phyloP scores from a whole-genome alignment of 306 rosid genomes.

The Trifolium subterraneum region DNA sequence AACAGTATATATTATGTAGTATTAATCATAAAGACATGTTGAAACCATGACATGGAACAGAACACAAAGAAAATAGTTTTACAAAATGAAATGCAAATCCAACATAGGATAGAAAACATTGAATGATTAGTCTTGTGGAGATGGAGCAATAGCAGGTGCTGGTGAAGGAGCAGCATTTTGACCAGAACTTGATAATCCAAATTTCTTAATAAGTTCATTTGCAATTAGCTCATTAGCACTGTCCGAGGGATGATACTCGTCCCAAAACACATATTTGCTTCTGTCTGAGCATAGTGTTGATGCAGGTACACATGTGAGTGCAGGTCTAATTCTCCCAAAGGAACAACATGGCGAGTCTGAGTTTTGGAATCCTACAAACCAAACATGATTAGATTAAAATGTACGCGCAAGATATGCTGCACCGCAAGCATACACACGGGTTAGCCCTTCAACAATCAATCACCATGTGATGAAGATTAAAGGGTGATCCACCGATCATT shows the following conservation, averaged over 20 bases:
- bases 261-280: slow-evolving; percentile 98
- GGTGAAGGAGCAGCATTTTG: slow-evolving; percentile 49
- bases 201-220: slow-evolving; percentile 83
- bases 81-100: slow-evolving; percentile 21
- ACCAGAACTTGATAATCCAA: slow-evolving; percentile 46
- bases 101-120: slow-evolving; percentile 12
- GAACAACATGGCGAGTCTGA: slow-evolving; percentile 90
- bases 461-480: too few relatives aligned
- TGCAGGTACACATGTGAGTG: slow-evolving; percentile 87
- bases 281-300: slow-evolving; percentile 82
- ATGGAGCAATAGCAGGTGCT: slow-evolving; percentile 56
- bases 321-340: slow-evolving; percentile 80
- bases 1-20: slow-evolving; percentile 3
- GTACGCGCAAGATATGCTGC: too few relatives aligned
- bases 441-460: too few relatives aligned
- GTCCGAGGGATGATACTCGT: slow-evolving; percentile 94
- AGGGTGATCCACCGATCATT: too few relatives aligned
- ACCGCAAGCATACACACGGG: too few relatives aligned
- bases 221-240: slow-evolving; percentile 83
- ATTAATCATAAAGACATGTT: slow-evolving; percentile 13
- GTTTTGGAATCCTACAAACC: slow-evolving; percentile 70
- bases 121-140: slow-evolving; percentile 51
- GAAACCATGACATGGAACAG: neutral
- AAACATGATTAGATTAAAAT: slow-evolving; percentile 3
- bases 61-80: slow-evolving; percentile 7